A percentile compares a stretch with the other conserved stretches of the same genome.
phyloP scores from a whole-genome alignment of 179 eudicot species.

The Sideroxylon spinosum region DNA sequence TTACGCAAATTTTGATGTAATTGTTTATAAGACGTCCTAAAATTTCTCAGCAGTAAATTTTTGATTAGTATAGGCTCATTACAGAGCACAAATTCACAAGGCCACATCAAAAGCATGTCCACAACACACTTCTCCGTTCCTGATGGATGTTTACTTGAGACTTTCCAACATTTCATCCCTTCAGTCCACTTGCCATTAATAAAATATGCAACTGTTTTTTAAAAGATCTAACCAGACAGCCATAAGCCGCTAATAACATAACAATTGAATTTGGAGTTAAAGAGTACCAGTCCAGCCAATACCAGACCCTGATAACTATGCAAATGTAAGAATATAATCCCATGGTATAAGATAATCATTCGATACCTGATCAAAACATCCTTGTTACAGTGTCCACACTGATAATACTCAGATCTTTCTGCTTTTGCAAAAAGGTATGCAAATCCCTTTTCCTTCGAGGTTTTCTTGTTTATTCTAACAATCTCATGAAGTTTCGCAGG shows the following conservation, averaged over 20 bases:
- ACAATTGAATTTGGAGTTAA: not conserved
- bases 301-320: not conserved
- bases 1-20: not conserved
- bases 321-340: not conserved
- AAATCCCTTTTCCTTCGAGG: constrained; percentile 49
- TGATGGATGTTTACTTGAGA: not conserved
- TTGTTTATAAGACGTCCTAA: not conserved
- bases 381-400: constrained; percentile 84
- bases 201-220: not conserved
- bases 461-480: constrained; percentile 35
- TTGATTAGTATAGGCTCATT: not conserved
- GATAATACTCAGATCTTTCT: constrained; percentile 53
- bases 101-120: not conserved
- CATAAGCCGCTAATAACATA: not conserved
- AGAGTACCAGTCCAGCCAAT: not conserved
- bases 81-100: not conserved
- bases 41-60: not conserved
- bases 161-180: not conserved
- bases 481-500: constrained; percentile 33
- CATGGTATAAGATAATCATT: not conserved
- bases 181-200: not conserved
- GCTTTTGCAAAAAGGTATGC: constrained; percentile 77
- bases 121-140: not conserved
- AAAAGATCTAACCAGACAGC: not conserved
- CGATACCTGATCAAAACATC: constrained; percentile 74